Percentiles rank a stretch among this genome's conserved stretches.
These are phyloP conservation scores for Cystofilobasidium ferigula DNA, from an alignment of 768 basidiomycete genomes.

Conservation along the genomic window DNA sequence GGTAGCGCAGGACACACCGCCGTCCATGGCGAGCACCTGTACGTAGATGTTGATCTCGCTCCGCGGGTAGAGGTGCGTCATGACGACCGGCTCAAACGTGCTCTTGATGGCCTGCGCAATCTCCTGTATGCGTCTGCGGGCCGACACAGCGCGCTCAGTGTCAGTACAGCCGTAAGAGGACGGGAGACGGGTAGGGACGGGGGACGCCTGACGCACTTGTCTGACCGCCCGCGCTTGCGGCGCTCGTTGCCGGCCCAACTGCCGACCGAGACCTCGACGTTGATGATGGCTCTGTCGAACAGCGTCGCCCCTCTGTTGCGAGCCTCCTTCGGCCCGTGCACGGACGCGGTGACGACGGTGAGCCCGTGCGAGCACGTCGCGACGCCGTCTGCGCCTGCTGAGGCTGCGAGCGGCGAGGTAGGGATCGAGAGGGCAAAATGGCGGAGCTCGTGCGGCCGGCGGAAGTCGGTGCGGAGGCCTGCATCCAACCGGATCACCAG, in stretches of 20 bases:
- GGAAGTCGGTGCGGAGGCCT: constrained; percentile 73
- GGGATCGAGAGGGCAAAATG: constrained; percentile 67
- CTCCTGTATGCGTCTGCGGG: constrained; percentile 69
- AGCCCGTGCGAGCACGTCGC: constrained; percentile 76
- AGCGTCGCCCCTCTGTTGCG: constrained; percentile 59
- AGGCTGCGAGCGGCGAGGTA: background rate
- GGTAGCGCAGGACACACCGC: constrained; percentile 40
- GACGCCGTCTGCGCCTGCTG: constrained; percentile 65
- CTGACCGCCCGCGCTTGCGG: constrained; percentile 62
- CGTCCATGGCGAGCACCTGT: constrained; percentile 87
- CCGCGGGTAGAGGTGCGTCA: constrained; percentile 80
- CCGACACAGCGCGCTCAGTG: no score
- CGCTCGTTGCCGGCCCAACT: constrained; percentile 71
- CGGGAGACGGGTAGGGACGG: constrained; percentile 19
- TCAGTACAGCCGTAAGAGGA: background rate
- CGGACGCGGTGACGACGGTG: constrained; percentile 73
- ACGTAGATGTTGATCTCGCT: constrained; percentile 89
- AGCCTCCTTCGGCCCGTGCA: constrained; percentile 86
- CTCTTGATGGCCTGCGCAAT: constrained; percentile 75
- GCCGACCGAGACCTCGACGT: constrained; percentile 76
- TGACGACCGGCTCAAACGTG: constrained; percentile 92
- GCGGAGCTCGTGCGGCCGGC: constrained; percentile 83
- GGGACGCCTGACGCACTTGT: constrained; percentile 55
- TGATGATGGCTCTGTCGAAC: constrained; percentile 78
- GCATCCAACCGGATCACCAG: no score